Evolutionary conservation across 2,329 filamentous ascomycete genomes (phyloP).

Genomic region (Neofusicoccum sp.): DNA sequence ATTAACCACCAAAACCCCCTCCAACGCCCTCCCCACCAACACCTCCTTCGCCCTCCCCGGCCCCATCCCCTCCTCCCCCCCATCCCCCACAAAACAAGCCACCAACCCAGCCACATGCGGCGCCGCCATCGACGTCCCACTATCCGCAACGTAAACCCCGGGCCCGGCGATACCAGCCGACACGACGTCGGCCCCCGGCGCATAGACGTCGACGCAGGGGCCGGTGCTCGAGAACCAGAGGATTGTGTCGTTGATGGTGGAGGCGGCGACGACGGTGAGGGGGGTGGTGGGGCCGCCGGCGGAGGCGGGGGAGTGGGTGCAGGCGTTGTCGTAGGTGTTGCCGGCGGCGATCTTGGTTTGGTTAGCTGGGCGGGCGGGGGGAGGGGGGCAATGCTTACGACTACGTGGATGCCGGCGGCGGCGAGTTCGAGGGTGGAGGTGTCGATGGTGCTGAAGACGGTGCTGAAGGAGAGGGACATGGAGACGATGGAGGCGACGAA

Average conservation of each 20-base stretch:
- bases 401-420: constrained; percentile 17
- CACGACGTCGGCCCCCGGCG: constrained; percentile 36
- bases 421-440: neutral
- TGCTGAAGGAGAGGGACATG: constrained; percentile 38
- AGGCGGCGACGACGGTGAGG: constrained; percentile 41
- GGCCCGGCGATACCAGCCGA: constrained; percentile 44
- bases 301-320: constrained; percentile 30
- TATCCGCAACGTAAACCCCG: constrained; percentile 43
- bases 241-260: constrained; percentile 29
- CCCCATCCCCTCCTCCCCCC: constrained; percentile 22
- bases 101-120: constrained; percentile 65
- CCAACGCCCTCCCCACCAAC: neutral
- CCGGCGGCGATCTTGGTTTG: constrained; percentile 30
- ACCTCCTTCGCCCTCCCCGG: neutral
- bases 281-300: constrained; percentile 28
- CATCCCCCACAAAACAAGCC: constrained; percentile 57
- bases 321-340: constrained; percentile 31
- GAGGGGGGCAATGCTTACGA: neutral
- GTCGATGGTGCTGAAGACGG: constrained; percentile 20
- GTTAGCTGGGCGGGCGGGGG: constrained; percentile 1
- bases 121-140: constrained; percentile 61
- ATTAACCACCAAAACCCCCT: neutral
- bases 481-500: constrained; percentile 32
- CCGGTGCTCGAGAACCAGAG: constrained; percentile 39
- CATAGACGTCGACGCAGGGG: constrained; percentile 36